These are phyloP conservation scores for Fraxinus greggii DNA, from an alignment of 305 asterid genomes.

Conservation along the genomic window DNA sequence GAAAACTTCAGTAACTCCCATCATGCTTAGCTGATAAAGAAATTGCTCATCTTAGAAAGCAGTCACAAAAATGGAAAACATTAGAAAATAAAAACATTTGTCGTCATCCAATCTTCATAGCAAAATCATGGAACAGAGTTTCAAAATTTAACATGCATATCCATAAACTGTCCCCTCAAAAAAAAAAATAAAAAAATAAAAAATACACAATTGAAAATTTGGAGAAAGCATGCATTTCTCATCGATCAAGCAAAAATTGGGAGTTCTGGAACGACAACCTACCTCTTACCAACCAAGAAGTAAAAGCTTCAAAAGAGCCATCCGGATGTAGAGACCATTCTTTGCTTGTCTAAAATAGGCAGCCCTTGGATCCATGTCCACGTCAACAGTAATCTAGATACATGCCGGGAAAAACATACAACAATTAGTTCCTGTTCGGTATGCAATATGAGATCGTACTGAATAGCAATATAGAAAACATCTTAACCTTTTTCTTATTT, in stretches of 20 bases:
- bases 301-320: slow-evolving; percentile 84
- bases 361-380: slow-evolving; percentile 81
- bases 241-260: not conserved
- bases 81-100: not conserved
- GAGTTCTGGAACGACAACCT: not conserved
- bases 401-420: not conserved
- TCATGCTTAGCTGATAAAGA: not conserved
- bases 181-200: too few species aligned
- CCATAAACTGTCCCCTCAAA: slow-evolving; percentile 6
- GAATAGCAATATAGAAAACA: slow-evolving; percentile 20
- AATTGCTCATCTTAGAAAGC: not conserved
- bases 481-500: slow-evolving; percentile 26
- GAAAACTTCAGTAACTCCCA: not conserved
- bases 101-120: not conserved
- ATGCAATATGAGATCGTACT: slow-evolving; percentile 82
- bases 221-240: slow-evolving; percentile 4
- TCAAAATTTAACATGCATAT: not conserved
- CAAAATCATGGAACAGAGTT: not conserved
- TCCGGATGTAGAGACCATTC: slow-evolving; percentile 78
- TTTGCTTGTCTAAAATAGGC: slow-evolving; percentile 93
- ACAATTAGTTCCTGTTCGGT: slow-evolving; percentile 55
- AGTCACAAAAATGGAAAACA: not conserved
- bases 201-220: not conserved
- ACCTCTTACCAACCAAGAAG: slow-evolving; percentile 72
- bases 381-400: slow-evolving; percentile 69